These are phyloP conservation scores for Aphanomyces cochlioides DNA, from an alignment of 352 stramenopile genomes.

Conservation along the genomic window DNA sequence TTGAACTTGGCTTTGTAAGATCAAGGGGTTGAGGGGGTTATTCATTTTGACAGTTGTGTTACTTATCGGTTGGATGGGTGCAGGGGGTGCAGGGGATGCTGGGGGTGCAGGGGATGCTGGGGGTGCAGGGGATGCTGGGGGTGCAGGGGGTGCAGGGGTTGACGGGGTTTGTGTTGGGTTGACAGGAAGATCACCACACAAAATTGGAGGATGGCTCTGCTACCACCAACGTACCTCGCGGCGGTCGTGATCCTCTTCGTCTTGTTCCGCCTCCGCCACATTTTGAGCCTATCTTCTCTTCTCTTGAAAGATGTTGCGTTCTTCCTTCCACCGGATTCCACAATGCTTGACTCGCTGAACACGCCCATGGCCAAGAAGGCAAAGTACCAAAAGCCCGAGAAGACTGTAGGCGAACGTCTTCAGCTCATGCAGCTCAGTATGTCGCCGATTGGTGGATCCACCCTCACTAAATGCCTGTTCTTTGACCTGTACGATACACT, in stretches of 20 bases:
- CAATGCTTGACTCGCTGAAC: constrained; percentile 68
- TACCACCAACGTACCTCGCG: constrained; percentile 67
- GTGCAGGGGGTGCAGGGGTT: too few species aligned
- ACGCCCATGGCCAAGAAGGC: not conserved
- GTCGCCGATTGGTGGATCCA: constrained; percentile 55
- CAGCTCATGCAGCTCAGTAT: constrained; percentile 66
- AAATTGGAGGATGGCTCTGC: constrained; percentile 52
- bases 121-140: too few species aligned
- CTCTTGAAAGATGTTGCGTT: constrained; percentile 65
- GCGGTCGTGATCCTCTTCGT: constrained; percentile 64
- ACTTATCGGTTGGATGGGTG: too few species aligned
- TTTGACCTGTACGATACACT: constrained; percentile 83
- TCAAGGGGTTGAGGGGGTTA: too few species aligned
- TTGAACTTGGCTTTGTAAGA: too few species aligned
- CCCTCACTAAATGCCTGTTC: constrained; percentile 73
- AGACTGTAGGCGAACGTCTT: constrained; percentile 51
- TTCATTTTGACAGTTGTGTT: too few species aligned
- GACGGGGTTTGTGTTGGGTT: too few species aligned
- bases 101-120: too few species aligned
- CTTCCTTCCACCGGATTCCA: constrained; percentile 69
- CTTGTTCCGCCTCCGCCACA: constrained; percentile 59
- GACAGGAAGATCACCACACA: too few species aligned
- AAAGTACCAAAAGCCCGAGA: constrained; percentile 22
- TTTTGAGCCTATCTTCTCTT: constrained; percentile 54
- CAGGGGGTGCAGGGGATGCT: too few species aligned